These are phyloP conservation scores for Xylaria polymorpha DNA, from an alignment of 2,329 filamentous ascomycete species.

Conservation along the genomic window DNA sequence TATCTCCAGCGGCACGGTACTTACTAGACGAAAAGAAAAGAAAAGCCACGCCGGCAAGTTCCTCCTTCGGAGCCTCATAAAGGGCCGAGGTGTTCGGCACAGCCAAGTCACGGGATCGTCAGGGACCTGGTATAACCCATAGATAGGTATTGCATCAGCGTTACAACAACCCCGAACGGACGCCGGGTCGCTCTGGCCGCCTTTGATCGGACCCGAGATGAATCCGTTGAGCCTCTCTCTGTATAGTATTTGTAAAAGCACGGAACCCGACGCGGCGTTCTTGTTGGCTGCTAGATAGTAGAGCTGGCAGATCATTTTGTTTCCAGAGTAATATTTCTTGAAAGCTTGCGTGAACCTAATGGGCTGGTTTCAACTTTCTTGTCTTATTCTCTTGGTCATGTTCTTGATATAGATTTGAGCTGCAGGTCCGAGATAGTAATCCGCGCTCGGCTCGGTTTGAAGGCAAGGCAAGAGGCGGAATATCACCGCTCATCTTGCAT, in stretches of 20 bases:
- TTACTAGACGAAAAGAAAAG: background rate
- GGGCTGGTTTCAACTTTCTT: background rate
- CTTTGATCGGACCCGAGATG: conserved; percentile 11
- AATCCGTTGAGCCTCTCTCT: conserved; percentile 32
- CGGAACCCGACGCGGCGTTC: conserved; percentile 9
- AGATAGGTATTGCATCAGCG: too few species aligned
- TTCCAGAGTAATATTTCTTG: background rate
- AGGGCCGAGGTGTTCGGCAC: conserved; percentile 14
- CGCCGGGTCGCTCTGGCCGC: background rate
- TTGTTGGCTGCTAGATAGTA: background rate
- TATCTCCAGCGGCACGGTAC: background rate
- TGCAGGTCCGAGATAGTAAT: background rate
- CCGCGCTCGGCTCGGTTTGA: background rate
- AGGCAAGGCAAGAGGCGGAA: too few species aligned
- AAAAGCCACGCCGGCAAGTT: conserved; percentile 14
- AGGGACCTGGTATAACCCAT: conserved; percentile 15
- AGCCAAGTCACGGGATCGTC: background rate
- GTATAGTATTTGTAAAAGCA: conserved; percentile 33
- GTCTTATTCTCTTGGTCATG: background rate
- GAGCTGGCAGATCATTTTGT: background rate
- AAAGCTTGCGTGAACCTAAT: background rate
- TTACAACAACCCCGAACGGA: background rate
- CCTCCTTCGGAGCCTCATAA: conserved; percentile 22
- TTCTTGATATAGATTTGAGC: background rate
- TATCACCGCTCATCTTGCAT: too few species aligned